phyloP scores from a whole-genome alignment of 2,329 filamentous ascomycete species.

The Cladosporium sp. region DNA sequence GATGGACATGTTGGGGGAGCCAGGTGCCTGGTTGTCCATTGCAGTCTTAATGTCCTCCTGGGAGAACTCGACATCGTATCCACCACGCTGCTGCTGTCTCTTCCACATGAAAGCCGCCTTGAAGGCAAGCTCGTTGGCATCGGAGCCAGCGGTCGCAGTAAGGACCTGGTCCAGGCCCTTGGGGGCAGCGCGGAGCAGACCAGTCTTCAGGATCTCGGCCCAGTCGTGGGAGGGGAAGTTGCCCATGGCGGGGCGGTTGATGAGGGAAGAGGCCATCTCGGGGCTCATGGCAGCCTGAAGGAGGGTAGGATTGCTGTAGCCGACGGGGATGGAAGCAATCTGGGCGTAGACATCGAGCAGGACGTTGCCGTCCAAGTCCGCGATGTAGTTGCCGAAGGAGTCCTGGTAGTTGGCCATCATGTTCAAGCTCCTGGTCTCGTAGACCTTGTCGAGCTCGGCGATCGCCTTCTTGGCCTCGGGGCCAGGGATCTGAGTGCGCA shows the following conservation, averaged over 20 bases:
- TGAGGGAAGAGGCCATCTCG: slow-evolving; percentile 72
- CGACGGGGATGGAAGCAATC: slow-evolving; percentile 86
- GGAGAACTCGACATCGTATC: slow-evolving; percentile 70
- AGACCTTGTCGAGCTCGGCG: slow-evolving; percentile 67
- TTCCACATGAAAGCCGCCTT: slow-evolving; percentile 95
- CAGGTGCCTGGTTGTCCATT: slow-evolving; percentile 78
- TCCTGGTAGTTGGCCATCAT: slow-evolving; percentile 71
- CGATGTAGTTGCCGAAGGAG: slow-evolving; percentile 74
- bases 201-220: slow-evolving; percentile 70
- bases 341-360: slow-evolving; percentile 80
- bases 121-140: slow-evolving; percentile 91
- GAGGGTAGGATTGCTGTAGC: slow-evolving; percentile 83
- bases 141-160: slow-evolving; percentile 80
- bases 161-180: slow-evolving; percentile 83
- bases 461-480: slow-evolving; percentile 65
- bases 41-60: slow-evolving; percentile 64
- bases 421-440: slow-evolving; percentile 80
- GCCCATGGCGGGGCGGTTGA: slow-evolving; percentile 83
- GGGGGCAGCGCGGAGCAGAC: slow-evolving; percentile 75
- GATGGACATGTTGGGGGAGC: slow-evolving; percentile 73
- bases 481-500: slow-evolving; percentile 63
- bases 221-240: slow-evolving; percentile 87
- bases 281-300: slow-evolving; percentile 63
- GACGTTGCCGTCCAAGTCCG: slow-evolving; percentile 64
- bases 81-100: slow-evolving; percentile 73